Conservation (phyloP, 176 grass and related monocot genomes). For the Guadua angustifolia region DNA sequence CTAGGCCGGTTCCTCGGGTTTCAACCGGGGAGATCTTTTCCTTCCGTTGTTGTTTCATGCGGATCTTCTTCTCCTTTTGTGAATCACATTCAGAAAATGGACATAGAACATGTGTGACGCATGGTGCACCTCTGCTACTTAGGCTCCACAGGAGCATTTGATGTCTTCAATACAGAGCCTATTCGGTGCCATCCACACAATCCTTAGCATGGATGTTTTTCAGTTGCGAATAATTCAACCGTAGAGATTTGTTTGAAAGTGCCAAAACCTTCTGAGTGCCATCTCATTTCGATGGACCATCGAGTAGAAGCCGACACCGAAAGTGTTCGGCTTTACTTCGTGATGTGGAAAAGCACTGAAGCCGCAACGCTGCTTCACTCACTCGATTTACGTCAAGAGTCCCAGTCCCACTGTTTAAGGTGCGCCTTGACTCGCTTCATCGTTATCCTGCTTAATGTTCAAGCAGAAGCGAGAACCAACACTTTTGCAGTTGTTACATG, state of each 20-base stretch:
- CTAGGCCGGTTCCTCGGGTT: too few species aligned
- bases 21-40: too few species aligned
- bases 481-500: not conserved
- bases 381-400: slow-evolving; percentile 19
- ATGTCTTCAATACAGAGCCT: not conserved
- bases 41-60: too few species aligned
- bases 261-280: not conserved
- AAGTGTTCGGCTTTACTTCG: slow-evolving; percentile 33
- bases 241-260: not conserved
- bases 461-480: not conserved
- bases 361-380: slow-evolving; percentile 4
- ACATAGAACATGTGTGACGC: not conserved
- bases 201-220: not conserved
- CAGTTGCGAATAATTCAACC: not conserved
- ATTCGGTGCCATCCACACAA: not conserved
- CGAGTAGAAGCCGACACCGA: slow-evolving; percentile 19
- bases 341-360: slow-evolving; percentile 1
- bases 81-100: not conserved
- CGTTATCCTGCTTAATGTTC: not conserved
- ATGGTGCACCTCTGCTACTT: not conserved
- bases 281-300: not conserved
- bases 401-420: not conserved
- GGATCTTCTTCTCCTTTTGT: too few species aligned
- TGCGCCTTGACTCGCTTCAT: not conserved
- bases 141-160: not conserved